These are phyloP conservation scores for Moricandia arvensis DNA, from an alignment of 345 rosid species.

Conservation along the genomic window DNA sequence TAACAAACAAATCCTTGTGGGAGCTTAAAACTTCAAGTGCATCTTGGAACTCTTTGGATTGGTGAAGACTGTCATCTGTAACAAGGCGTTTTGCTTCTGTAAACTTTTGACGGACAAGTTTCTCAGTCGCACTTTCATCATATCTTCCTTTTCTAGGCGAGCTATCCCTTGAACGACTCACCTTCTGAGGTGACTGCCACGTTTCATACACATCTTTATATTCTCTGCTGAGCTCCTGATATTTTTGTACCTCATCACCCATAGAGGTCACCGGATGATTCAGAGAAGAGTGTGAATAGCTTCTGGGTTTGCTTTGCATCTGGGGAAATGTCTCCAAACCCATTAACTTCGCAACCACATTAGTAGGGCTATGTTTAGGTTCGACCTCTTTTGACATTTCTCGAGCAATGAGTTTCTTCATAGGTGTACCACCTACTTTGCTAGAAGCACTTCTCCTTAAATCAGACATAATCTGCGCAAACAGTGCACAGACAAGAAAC, in stretches of 20 bases:
- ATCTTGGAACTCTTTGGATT: conserved; percentile 78
- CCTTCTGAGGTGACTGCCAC: conserved; percentile 58
- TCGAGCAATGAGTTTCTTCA: conserved; percentile 78
- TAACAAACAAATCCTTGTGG: conserved; percentile 69
- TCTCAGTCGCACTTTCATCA: conserved; percentile 45
- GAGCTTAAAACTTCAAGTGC: conserved; percentile 79
- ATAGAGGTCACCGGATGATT: conserved; percentile 47
- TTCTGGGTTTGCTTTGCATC: conserved; percentile 53
- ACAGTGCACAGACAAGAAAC: conserved; percentile 18
- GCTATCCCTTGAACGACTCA: conserved; percentile 42
- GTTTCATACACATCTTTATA: conserved; percentile 61
- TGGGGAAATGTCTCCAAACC: conserved; percentile 85
- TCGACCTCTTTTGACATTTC: conserved; percentile 83
- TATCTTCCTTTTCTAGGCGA: conserved; percentile 52
- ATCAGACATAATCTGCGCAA: conserved; percentile 57
- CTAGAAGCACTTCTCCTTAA: conserved; percentile 57
- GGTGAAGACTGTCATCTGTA: conserved; percentile 74
- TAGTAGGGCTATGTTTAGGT: conserved; percentile 53
- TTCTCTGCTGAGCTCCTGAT: conserved; percentile 49
- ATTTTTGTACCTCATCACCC: conserved; percentile 54
- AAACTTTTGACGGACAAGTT: conserved; percentile 81
- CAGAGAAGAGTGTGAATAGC: conserved; percentile 50
- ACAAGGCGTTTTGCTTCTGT: conserved; percentile 78
- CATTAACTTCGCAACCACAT: conserved; percentile 95
- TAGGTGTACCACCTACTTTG: conserved; percentile 63